Conservation (phyloP, 805 yeast genomes). For the Priceomyces castillae region DNA sequence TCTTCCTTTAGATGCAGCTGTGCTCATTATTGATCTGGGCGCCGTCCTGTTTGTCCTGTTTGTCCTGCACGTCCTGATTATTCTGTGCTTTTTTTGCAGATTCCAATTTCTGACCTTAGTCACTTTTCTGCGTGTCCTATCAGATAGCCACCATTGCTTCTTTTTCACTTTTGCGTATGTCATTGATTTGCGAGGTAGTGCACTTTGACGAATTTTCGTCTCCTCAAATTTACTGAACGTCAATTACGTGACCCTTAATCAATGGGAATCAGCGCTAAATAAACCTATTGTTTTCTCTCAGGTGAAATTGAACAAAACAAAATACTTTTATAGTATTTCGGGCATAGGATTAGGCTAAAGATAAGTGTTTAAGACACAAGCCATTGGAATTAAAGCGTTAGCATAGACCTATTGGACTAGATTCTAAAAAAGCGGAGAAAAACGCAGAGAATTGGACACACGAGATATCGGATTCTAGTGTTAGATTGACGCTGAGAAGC, state of each 20-base stretch:
- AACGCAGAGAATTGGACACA: neutral
- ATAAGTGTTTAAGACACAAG: neutral
- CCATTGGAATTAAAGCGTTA: neutral
- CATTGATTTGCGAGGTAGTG: constrained; percentile 1
- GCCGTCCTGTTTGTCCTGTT: too few relatives aligned
- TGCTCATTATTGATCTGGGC: too few relatives aligned
- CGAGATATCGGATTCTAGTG: neutral
- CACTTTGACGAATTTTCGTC: constrained; percentile 1
- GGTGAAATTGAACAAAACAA: neutral
- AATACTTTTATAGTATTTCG: neutral
- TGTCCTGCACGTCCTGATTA: too few relatives aligned
- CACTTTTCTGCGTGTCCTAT: neutral
- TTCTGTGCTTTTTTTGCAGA: neutral
- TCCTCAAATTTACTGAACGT: constrained; percentile 2
- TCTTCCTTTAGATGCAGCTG: too few relatives aligned
- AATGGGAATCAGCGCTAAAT: neutral
- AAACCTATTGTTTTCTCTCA: neutral
- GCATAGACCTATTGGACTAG: neutral
- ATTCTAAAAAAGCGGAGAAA: neutral
- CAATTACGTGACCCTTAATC: constrained; percentile 6
- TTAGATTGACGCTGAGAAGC: neutral
- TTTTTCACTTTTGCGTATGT: neutral
- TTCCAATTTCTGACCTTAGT: neutral
- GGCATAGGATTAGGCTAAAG: neutral
- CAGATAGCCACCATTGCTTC: neutral